Base-by-base conservation (phyloP, 148 eudicot genomes). In the Pouteria glomerata region DNA sequence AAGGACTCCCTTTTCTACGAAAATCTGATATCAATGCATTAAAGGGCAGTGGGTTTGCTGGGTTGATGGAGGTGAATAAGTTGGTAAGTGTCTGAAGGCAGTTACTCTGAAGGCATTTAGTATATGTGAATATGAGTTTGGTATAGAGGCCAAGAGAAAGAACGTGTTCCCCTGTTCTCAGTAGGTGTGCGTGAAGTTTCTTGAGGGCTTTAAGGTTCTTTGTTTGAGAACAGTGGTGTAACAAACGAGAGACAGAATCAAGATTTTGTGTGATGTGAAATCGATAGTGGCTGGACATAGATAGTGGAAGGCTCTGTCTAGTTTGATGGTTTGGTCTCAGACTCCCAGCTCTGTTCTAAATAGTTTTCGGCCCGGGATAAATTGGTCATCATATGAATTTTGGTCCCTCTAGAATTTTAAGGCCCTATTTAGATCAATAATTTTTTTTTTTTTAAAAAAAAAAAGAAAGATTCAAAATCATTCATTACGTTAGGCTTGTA, bases 1-100 rank as follows among this genome's bases (percentile, higher is more conserved):
- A 64, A 64, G 78, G 66, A n/a, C 71, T 70, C 78, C 85, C 84
- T 71, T 63, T 81, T 77, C 63, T 70, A 73, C 82, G 73, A 73
- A 84, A 84, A 63, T 81, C 79, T 8, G 88, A 83, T 16, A 91
- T 58, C 44, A 87, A 72, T 34, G 82, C 55, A 69, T 83, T 84
- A 29, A 89, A 89, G 44, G 84, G 82, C 31, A 87, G 74, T 57
- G 85, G 84, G 77, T 77, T 80, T 50, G 45, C 57, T 58, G 79
- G 79, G 48, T 74, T 73, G 63, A 77, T 62, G 82, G 50, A 81
- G 39, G 68, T 73, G 70, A 85, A 82, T 71, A 88, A 84, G 26
- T 76, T 77, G 55, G 68, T 45, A 26, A 88, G 78, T 47, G 57
- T 74, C 72, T 55, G 70, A 19, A 59, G 64, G 29, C 45, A 61